Conservation (phyloP, 306 rosid species). For the Vicia villosa region DNA sequence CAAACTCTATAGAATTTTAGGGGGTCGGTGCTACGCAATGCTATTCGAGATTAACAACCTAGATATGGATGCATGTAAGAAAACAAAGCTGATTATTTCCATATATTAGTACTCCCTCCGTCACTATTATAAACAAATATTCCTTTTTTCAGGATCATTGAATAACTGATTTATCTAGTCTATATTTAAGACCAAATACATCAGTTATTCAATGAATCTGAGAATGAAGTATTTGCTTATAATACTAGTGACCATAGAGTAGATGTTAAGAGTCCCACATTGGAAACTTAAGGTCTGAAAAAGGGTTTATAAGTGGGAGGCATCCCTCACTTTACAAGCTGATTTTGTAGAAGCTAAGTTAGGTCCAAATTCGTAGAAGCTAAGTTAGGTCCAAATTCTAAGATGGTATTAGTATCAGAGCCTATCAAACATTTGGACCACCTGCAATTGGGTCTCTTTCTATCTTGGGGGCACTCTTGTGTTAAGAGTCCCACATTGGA, state of each 20-base stretch:
- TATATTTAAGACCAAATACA: too few relatives aligned
- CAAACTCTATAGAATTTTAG: too few relatives aligned
- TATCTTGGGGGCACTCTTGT: neutral
- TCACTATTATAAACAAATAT: too few relatives aligned
- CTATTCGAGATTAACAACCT: neutral
- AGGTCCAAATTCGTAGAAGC: too few relatives aligned
- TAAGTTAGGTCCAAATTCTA: neutral
- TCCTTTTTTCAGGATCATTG: too few relatives aligned
- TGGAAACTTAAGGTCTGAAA: neutral
- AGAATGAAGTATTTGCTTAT: too few relatives aligned
- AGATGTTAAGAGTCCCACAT: neutral
- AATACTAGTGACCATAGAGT: too few relatives aligned
- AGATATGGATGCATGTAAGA: neutral
- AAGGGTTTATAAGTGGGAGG: neutral
- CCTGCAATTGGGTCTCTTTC: neutral
- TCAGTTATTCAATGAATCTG: too few relatives aligned
- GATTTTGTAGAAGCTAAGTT: neutral
- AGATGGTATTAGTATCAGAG: neutral
- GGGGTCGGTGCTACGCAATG: too few relatives aligned
- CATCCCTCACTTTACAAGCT: neutral
- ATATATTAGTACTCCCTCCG: neutral
- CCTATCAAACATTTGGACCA: neutral
- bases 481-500: neutral
- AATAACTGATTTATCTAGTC: too few relatives aligned
- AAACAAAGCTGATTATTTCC: constrained; percentile 9